These are phyloP conservation scores for Acanthamoeba triangularis DNA, from an alignment of 208 protist genomes.

Conservation along the genomic window DNA sequence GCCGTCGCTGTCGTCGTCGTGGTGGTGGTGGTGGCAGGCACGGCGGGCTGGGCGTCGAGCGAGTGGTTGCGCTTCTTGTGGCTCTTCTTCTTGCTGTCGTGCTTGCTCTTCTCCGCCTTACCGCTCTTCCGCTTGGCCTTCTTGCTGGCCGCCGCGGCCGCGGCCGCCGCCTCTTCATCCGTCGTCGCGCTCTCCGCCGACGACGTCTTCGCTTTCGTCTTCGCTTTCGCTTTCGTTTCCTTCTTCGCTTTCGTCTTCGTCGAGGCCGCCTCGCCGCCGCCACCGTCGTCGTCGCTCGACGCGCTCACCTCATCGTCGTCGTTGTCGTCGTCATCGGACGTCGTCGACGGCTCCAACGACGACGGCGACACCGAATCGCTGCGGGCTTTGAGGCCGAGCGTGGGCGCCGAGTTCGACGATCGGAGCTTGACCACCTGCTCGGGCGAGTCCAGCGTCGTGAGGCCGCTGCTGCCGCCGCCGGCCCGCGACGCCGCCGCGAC, in stretches of 20 bases:
- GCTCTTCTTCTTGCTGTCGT: not conserved
- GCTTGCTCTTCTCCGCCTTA: not conserved
- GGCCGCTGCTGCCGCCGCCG: not conserved
- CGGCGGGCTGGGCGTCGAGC: not conserved
- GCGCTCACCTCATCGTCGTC: not conserved
- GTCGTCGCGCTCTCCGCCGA: not conserved
- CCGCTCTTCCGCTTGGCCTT: constrained; percentile 9
- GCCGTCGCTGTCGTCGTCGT: too few species aligned
- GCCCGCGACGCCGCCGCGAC: not conserved
- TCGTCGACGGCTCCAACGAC: not conserved
- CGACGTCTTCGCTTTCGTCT: not conserved
- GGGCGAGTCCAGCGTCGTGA: not conserved
- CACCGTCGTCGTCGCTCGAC: not conserved
- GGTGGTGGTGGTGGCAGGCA: not conserved
- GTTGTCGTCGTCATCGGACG: not conserved
- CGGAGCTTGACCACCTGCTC: not conserved
- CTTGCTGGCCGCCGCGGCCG: not conserved
- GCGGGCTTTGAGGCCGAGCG: not conserved
- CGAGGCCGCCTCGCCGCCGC: not conserved
- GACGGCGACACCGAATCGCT: not conserved
- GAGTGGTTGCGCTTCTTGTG: not conserved
- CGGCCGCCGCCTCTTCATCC: not conserved
- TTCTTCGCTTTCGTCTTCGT: not conserved
- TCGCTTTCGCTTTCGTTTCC: not conserved
- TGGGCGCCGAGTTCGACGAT: constrained; percentile 4